Percentiles rank a stretch among this genome's conserved stretches.
Evolutionary conservation across 2,329 filamentous ascomycete genomes (phyloP).

Genomic region (Catunica adiposa): DNA sequence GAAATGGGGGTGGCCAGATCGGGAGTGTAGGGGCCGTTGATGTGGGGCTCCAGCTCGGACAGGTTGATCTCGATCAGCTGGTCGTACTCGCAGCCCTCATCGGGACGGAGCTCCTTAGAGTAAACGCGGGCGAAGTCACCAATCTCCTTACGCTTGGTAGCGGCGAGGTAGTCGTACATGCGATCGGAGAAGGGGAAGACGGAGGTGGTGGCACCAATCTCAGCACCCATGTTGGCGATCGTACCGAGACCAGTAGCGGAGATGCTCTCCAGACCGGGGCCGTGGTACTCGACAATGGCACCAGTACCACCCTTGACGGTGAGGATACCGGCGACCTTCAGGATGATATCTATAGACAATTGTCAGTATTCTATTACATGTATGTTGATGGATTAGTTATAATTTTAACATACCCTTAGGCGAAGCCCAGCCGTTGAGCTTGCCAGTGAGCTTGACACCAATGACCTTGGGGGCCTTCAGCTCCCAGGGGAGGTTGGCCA

Average conservation of each 20-base stretch:
- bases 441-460: constrained; percentile 84
- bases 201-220: constrained; percentile 76
- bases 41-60: constrained; percentile 84
- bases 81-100: constrained; percentile 88
- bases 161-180: constrained; percentile 89
- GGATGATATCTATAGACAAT: constrained; percentile 58
- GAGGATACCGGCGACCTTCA: constrained; percentile 90
- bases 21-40: constrained; percentile 97
- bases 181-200: constrained; percentile 96
- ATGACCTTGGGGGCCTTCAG: constrained; percentile 95
- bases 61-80: constrained; percentile 94
- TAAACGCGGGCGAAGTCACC: constrained; percentile 79
- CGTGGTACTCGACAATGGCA: constrained; percentile 65
- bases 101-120: constrained; percentile 68
- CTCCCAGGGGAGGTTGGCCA: constrained; percentile 95
- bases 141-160: constrained; percentile 80
- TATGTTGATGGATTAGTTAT: constrained; percentile 33
- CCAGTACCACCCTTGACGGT: constrained; percentile 98
- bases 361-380: constrained; percentile 2
- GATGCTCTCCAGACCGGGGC: constrained; percentile 50
- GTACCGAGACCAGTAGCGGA: constrained; percentile 74
- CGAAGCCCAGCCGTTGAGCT: constrained; percentile 77
- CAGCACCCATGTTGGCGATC: constrained; percentile 56
- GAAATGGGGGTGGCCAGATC: constrained; percentile 95
- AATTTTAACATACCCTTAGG: constrained; percentile 41